Evolutionary conservation across 495 filamentous ascomycete species (phyloP), one percentile per base, ranked within the genome.

Genomic region (Glarea lozoyensis): DNA sequence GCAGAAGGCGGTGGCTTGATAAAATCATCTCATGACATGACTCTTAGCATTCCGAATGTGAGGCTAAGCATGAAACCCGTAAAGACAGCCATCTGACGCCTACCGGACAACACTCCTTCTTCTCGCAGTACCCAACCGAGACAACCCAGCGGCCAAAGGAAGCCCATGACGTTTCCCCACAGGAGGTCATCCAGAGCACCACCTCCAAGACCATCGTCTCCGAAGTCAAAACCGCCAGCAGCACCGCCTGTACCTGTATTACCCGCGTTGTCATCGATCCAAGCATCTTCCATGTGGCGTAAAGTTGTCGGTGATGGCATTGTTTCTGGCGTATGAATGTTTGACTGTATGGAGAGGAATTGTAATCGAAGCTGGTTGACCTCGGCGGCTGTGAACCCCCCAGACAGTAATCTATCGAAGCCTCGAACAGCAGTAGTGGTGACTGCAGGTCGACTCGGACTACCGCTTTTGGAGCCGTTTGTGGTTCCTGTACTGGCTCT

Each of bases 101-200:
- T 63, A 64, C 77, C 75, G 29, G 79, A 84, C 78, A 87, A 94
- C 45, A 95, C 79, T 10, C 88, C 88, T 46, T 93, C 86, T 63
- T 96, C 89, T 42, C 88, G 69, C 36, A 88, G 68, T 58, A 90
- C 60, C 88, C 87, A 94, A 35, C 80, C 79, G 20, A 88, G 68
- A 54, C 85, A 86, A 0, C 83, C 88, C 32, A 97, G 59, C 20
- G 92, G 89, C 80, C 88, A 98, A 58, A 98, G 81, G 64, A 95
- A 96, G 16, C 92, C 92, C 55, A 88, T 86, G 19, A 92, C 63
- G 54, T 84, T 87, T 1, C 89, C 92, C 66, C 77, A 84, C 51
- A 96, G 71, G 73, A 94, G 78, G 60, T 93, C 84, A 60, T 94
- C 89, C 30, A 92, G 50, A 3, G 60, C 68, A 3, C 54, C 69